Evolutionary conservation across 257 asterid species (phyloP).

Genomic region (Prunella vulgaris): DNA sequence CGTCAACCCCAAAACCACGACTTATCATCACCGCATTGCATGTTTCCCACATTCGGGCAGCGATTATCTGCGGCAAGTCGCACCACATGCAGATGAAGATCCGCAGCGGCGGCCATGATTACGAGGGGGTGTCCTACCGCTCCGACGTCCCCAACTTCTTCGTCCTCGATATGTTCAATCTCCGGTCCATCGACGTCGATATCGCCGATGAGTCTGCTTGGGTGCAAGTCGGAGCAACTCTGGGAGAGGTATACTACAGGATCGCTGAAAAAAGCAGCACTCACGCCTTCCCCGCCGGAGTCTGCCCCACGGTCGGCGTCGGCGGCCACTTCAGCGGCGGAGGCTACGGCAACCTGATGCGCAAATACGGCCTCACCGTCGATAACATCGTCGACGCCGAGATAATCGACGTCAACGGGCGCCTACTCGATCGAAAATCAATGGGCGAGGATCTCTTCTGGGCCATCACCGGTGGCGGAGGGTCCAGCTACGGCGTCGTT

Average conservation of each 20-base stretch:
- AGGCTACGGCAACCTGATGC: slow-evolving; percentile 54
- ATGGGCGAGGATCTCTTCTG: slow-evolving; percentile 65
- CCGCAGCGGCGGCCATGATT: slow-evolving; percentile 64
- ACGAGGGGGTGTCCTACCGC: slow-evolving; percentile 47
- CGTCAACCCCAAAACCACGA: slow-evolving; percentile 47
- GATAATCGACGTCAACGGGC: slow-evolving; percentile 41
- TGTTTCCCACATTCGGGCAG: slow-evolving; percentile 50
- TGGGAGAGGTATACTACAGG: slow-evolving; percentile 46
- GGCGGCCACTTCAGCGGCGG: slow-evolving; percentile 60
- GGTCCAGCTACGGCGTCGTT: slow-evolving; percentile 43
- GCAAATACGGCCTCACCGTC: slow-evolving; percentile 48
- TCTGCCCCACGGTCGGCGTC: slow-evolving; percentile 52
- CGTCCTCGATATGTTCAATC: slow-evolving; percentile 48
- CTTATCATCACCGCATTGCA: slow-evolving; percentile 44
- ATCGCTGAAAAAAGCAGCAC: slow-evolving; percentile 34
- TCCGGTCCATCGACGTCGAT: slow-evolving; percentile 31
- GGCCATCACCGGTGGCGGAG: slow-evolving; percentile 62
- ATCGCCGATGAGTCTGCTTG: slow-evolving; percentile 36
- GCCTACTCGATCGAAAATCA: slow-evolving; percentile 31
- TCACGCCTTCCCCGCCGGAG: slow-evolving; percentile 48
- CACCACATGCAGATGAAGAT: slow-evolving; percentile 39
- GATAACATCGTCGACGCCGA: slow-evolving; percentile 45
- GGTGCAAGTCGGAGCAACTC: slow-evolving; percentile 42
- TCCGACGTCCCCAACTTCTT: slow-evolving; percentile 39
- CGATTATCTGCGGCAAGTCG: slow-evolving; percentile 35